Evolutionary conservation across 345 rosid genomes (phyloP), one percentile per base, ranked within the genome.

Genomic region (Firmiana major): DNA sequence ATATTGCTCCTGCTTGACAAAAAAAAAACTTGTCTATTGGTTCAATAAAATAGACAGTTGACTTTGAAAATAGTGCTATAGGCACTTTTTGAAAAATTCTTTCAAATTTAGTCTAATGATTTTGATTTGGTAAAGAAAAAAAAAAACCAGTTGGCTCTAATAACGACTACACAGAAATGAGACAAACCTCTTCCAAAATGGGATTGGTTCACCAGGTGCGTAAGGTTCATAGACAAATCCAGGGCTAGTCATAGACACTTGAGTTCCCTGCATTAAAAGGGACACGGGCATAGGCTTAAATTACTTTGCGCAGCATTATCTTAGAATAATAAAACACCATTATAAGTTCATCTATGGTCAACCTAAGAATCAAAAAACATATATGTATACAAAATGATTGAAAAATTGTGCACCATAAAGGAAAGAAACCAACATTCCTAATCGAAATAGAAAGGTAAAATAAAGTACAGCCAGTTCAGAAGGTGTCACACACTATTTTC

Each of bases 221-320:
- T 92, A 95, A 63, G 97, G 97, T 79, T 93, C 99, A 83, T 89
- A 89, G 38, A 96, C 87, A 84, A 93, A 83, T 70, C 99, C 99
- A 69, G 99, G 99, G 82, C 97, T 96, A 8, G 86, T 85, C 83
- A 96, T 83, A 13, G 92, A 73, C 31, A 93, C 84, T 79, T 88
- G 84, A 36, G 92, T 86, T 38, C 91, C 93, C 98, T 96, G 88
- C 84, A 88, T 60, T 54, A 67, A 53, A 49, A 51, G 83, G 49
- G 7, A 75, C 34, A 53, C 59, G 31, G 64, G 76, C 77, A 77
- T n/a, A 45, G 26, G 34, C 45, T 82, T 71, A 75, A 79, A 57
- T 43, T 46, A 53, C 19, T 66, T 17, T 72, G 63, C 53, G 40
- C 40, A 10, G 5, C 58, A 19, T 31, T 65, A 11, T 53, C 36